These are phyloP conservation scores for Orbilia blumenaviensis DNA, from an alignment of 2,329 filamentous ascomycete genomes.

Conservation along the genomic window DNA sequence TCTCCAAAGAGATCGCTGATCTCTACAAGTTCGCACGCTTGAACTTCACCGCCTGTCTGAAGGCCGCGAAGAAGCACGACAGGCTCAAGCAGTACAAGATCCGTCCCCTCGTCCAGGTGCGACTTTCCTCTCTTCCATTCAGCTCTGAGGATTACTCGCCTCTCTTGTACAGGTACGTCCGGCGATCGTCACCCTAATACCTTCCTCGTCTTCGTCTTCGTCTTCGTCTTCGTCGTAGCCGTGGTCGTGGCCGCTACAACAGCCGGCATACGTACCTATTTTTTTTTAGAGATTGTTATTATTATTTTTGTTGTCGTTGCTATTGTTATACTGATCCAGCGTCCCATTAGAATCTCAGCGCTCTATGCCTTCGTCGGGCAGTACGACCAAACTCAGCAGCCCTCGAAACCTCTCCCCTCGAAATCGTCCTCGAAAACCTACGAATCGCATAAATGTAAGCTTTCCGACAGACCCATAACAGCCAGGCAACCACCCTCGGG, in stretches of 20 bases:
- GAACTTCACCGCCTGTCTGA: conserved; percentile 97
- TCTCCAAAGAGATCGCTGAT: conserved; percentile 90
- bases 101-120: conserved; percentile 88
- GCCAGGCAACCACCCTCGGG: conserved; percentile 18
- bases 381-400: conserved; percentile 65
- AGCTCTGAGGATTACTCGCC: conserved; percentile 95
- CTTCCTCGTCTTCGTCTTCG: too few species aligned
- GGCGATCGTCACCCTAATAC: neutral
- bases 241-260: too few species aligned
- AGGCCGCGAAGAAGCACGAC: conserved; percentile 99
- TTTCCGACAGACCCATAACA: neutral
- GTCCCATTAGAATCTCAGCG: conserved; percentile 72
- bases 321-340: conserved; percentile 2
- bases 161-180: conserved; percentile 73
- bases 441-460: conserved; percentile 83
- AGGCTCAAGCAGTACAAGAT: conserved; percentile 87
- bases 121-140: conserved; percentile 86
- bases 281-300: too few species aligned
- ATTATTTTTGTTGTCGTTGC: too few species aligned
- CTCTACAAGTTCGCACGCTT: conserved; percentile 93
- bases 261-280: too few species aligned
- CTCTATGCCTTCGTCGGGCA: conserved; percentile 96
- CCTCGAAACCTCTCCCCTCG: conserved; percentile 17
- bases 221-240: too few species aligned
- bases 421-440: conserved; percentile 69